A percentile compares a stretch with the other conserved stretches of the same genome.
phyloP scores from a whole-genome alignment of 305 asterid genomes.

The Fraxinus xanthoxyloides region DNA sequence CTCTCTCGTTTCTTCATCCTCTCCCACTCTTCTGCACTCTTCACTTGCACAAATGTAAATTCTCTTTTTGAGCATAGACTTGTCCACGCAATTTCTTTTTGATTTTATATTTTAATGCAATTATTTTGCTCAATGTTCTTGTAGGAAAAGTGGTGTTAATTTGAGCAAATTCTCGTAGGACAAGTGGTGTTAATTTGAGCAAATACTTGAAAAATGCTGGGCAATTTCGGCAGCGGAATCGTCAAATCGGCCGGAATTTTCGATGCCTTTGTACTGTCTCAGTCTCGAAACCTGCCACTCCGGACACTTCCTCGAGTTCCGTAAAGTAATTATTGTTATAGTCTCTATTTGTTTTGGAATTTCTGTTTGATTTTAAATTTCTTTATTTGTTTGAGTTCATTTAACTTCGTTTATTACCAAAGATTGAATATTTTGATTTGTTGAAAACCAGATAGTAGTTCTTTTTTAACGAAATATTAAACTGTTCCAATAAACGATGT shows the following conservation, averaged over 20 bases:
- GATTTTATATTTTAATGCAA: not conserved
- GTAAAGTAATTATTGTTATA: constrained; percentile 35
- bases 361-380: not conserved
- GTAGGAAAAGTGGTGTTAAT: constrained; percentile 21
- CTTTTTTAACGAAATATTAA: not conserved
- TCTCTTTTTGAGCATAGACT: not conserved
- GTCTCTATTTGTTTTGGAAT: not conserved
- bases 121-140: not conserved
- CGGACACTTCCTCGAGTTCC: constrained; percentile 49
- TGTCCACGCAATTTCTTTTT: not conserved
- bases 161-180: not conserved
- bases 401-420: not conserved
- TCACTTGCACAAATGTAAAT: constrained; percentile 43
- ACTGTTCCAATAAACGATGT: not conserved
- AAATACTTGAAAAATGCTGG: constrained; percentile 35
- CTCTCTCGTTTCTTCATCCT: constrained; percentile 59
- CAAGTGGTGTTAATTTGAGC: constrained; percentile 34
- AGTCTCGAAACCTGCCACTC: constrained; percentile 51
- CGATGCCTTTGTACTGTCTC: constrained; percentile 60
- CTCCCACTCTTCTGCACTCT: constrained; percentile 50
- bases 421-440: not conserved
- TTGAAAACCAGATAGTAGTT: not conserved
- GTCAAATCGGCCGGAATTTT: constrained; percentile 26
- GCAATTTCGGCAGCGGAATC: constrained; percentile 27
- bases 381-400: not conserved